Evolutionary conservation across 257 asterid genomes (phyloP).

Genomic region (Paraleonurus japonicus): DNA sequence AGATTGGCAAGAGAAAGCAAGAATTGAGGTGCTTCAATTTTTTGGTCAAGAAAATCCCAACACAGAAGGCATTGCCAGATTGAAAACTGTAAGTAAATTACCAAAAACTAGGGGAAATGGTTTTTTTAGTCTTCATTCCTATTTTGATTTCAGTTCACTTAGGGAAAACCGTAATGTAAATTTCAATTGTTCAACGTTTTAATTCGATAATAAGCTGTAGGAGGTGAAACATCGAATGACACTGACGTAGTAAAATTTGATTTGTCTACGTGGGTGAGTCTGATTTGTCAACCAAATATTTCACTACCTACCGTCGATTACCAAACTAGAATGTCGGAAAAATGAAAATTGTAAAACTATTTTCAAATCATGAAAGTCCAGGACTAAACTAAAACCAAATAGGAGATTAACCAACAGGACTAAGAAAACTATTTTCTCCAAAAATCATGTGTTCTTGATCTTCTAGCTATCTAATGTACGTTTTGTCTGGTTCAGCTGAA

Average conservation of each 20-base stretch:
- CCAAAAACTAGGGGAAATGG: no score
- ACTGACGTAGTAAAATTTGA: no score
- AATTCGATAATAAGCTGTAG: neutral
- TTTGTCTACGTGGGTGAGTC: neutral
- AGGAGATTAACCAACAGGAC: no score
- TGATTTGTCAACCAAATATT: neutral
- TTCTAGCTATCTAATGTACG: neutral
- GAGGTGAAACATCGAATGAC: neutral
- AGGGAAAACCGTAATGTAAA: no score
- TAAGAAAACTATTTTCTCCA: neutral
- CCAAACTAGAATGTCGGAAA: no score
- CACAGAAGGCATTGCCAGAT: conserved; percentile 39
- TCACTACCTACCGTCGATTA: neutral
- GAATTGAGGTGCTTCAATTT: conserved; percentile 37
- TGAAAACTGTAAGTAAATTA: conserved; percentile 38
- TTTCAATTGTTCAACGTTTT: neutral
- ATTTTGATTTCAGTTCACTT: neutral
- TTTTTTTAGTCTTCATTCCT: no score
- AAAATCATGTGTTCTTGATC: neutral
- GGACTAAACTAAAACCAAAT: no score
- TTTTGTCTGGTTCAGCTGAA: conserved; percentile 19
- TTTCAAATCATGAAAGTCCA: no score
- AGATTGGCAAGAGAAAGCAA: conserved; percentile 65
- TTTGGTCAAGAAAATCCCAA: conserved; percentile 36
- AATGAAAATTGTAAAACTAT: no score